Percentiles rank a stretch among this genome's conserved stretches.
Conservation (phyloP, 441 rosid genomes). For the Erodium trifolium region DNA sequence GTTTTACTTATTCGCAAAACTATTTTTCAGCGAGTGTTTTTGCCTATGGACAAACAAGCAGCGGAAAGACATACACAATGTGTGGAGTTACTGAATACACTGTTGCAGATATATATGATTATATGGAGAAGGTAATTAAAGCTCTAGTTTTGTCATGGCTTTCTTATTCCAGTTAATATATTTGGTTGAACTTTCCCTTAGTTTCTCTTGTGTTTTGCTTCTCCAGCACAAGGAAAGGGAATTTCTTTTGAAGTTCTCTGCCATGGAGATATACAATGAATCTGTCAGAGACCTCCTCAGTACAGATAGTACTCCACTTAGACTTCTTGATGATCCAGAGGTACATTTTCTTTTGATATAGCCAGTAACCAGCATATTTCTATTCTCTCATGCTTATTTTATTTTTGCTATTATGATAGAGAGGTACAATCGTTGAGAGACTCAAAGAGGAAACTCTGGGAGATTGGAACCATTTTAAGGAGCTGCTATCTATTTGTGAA, state of each 20-base stretch:
- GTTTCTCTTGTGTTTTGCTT: not conserved
- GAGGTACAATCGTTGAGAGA: constrained; percentile 88
- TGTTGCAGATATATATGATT: constrained; percentile 75
- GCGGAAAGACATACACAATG: constrained; percentile 79
- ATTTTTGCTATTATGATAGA: constrained; percentile 34
- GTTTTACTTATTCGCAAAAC: not conserved
- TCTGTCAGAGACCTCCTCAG: constrained; percentile 83
- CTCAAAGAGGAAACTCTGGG: constrained; percentile 65
- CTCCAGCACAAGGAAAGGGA: constrained; percentile 73
- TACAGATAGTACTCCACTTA: constrained; percentile 53
- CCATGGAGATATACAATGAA: constrained; percentile 92
- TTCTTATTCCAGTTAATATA: not conserved
- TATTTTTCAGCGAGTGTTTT: constrained; percentile 76
- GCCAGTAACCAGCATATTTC: not conserved
- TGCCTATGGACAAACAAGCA: constrained; percentile 97
- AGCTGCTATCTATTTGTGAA: constrained; percentile 70
- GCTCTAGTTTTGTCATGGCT: not conserved
- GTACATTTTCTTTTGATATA: constrained; percentile 24
- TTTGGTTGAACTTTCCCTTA: not conserved
- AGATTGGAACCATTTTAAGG: constrained; percentile 65
- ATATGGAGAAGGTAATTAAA: constrained; percentile 50
- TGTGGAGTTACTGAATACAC: constrained; percentile 70
- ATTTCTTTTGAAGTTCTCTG: constrained; percentile 67
- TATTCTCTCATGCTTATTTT: constrained; percentile 10
- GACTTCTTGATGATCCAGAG: constrained; percentile 91